Evolutionary conservation across 352 stramenopile genomes (phyloP).

Genomic region (Phytophthora nicotianae): DNA sequence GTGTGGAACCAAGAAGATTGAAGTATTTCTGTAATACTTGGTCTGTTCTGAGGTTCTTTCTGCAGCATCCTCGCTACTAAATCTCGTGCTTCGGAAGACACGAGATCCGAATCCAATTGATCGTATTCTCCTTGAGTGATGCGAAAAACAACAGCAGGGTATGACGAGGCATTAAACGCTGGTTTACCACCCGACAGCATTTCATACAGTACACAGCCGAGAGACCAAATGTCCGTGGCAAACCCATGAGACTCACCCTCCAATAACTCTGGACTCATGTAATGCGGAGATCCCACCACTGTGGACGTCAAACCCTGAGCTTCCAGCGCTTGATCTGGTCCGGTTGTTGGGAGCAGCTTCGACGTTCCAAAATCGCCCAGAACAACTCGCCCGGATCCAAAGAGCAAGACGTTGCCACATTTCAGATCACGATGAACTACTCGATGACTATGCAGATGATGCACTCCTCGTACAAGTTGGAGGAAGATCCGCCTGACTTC

Average conservation of each 20-base stretch:
- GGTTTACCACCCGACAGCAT: slow-evolving; percentile 45
- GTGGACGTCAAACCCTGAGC: slow-evolving; percentile 42
- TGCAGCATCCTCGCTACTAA: slow-evolving; percentile 40
- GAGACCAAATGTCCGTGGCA: slow-evolving; percentile 76
- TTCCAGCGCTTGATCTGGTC: slow-evolving; percentile 1
- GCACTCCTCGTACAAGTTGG: slow-evolving; percentile 88
- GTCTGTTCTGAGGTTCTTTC: slow-evolving; percentile 17
- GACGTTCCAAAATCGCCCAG: slow-evolving; percentile 77
- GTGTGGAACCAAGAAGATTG: slow-evolving; percentile 18
- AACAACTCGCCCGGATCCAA: slow-evolving; percentile 78
- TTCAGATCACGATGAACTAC: slow-evolving; percentile 90
- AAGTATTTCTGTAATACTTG: slow-evolving; percentile 21
- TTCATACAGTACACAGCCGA: slow-evolving; percentile 86
- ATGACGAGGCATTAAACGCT: slow-evolving; percentile 68
- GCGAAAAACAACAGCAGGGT: slow-evolving; percentile 52
- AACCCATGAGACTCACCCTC: slow-evolving; percentile 61
- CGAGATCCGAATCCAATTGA: slow-evolving; percentile 16
- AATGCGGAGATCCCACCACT: slow-evolving; percentile 69
- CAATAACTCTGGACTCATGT: slow-evolving; percentile 81
- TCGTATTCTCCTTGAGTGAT: slow-evolving; percentile 48
- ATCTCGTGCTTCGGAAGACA: slow-evolving; percentile 23
- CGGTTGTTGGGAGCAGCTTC: slow-evolving; percentile 40
- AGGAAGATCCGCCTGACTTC: slow-evolving; percentile 41
- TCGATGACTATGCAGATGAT: slow-evolving; percentile 58
- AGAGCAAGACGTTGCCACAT: slow-evolving; percentile 84